These are phyloP conservation scores for Sphenostylis stenocarpa DNA, from an alignment of 306 rosid species.

Conservation along the genomic window DNA sequence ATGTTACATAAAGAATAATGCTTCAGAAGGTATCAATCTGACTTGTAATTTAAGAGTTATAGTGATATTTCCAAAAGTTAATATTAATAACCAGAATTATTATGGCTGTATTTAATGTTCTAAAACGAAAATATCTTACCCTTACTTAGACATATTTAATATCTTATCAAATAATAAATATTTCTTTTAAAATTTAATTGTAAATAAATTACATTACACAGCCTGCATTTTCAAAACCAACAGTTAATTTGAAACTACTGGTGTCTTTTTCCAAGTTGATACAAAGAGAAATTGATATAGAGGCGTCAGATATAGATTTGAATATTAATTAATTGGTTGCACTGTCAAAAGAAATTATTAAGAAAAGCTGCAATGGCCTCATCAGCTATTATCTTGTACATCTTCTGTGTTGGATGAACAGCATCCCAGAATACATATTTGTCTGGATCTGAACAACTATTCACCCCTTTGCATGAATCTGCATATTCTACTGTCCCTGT, in stretches of 20 bases:
- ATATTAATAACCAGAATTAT: not conserved
- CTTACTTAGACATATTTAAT: too few relatives aligned
- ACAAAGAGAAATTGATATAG: not conserved
- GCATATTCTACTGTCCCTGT: slow-evolving; percentile 64
- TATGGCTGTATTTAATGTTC: not conserved
- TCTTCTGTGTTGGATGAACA: slow-evolving; percentile 72
- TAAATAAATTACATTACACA: too few relatives aligned
- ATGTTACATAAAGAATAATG: not conserved
- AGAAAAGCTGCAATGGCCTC: slow-evolving; percentile 41
- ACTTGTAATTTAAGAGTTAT: not conserved
- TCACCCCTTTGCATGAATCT: slow-evolving; percentile 60
- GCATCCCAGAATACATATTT: slow-evolving; percentile 80
- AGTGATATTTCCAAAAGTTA: not conserved
- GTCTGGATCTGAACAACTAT: slow-evolving; percentile 53
- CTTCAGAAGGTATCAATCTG: not conserved
- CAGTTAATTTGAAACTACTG: not conserved
- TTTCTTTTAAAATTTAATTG: not conserved
- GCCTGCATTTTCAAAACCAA: not conserved
- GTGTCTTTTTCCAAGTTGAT: not conserved
- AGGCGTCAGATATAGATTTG: not conserved
- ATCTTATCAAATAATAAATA: not conserved
- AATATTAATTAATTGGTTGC: not conserved
- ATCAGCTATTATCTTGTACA: slow-evolving; percentile 65
- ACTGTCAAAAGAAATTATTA: not conserved
- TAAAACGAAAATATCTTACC: not conserved